Percentiles rank a stretch among this genome's conserved stretches.
These are phyloP conservation scores for Candolleomyces eurysporus DNA, from an alignment of 768 basidiomycete genomes.

Conservation along the genomic window DNA sequence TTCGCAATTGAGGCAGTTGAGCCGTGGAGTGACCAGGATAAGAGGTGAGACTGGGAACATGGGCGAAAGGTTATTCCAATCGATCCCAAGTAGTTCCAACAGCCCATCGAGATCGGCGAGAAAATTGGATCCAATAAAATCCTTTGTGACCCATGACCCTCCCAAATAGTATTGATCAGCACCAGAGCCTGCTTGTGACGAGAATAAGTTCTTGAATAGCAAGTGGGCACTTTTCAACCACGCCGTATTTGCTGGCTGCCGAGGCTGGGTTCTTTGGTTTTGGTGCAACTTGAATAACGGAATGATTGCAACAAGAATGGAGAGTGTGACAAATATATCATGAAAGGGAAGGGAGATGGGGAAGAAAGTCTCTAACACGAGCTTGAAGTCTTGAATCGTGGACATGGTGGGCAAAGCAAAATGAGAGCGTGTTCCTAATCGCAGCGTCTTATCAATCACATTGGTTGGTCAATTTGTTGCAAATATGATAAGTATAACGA, in stretches of 20 bases:
- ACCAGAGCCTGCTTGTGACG: background rate
- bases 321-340: background rate
- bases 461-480: no score
- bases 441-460: no score
- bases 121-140: background rate
- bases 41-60: background rate
- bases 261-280: slow-evolving; percentile 2
- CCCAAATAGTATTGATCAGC: background rate
- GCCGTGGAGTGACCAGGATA: background rate
- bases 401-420: background rate
- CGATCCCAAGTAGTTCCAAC: background rate
- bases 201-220: background rate
- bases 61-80: background rate
- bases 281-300: background rate
- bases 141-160: background rate
- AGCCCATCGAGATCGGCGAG: background rate
- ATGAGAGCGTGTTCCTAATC: background rate
- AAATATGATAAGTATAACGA: background rate
- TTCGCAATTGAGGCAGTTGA: background rate
- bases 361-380: background rate
- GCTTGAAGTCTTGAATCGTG: background rate
- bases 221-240: background rate
- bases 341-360: background rate
- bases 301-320: background rate
- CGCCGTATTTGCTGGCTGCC: background rate